Evolutionary conservation across 2,329 filamentous ascomycete genomes (phyloP).

Genomic region (Colletotrichum eremochloae): DNA sequence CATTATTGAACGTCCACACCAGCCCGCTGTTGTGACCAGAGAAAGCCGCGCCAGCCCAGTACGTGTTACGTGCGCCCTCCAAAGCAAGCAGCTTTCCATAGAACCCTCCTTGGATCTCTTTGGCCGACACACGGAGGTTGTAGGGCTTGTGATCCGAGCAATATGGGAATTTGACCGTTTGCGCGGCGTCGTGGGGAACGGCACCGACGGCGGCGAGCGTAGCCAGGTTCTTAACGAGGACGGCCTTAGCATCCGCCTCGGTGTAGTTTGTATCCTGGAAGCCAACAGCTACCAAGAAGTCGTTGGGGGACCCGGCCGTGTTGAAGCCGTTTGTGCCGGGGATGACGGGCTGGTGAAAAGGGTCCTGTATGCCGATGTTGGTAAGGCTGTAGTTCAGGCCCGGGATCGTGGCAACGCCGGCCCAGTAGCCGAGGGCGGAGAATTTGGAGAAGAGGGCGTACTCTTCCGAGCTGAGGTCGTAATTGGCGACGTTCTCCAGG

Average conservation of each 20-base stretch:
- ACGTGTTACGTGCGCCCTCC: slow-evolving; percentile 53
- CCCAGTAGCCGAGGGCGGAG: slow-evolving; percentile 50
- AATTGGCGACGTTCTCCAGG: slow-evolving; percentile 48
- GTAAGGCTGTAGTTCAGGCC: slow-evolving; percentile 44
- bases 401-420: slow-evolving; percentile 49
- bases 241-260: slow-evolving; percentile 37
- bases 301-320: slow-evolving; percentile 28
- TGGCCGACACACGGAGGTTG: slow-evolving; percentile 46
- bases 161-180: slow-evolving; percentile 33
- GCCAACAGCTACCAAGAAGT: slow-evolving; percentile 42
- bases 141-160: slow-evolving; percentile 50
- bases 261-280: slow-evolving; percentile 36
- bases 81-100: slow-evolving; percentile 51
- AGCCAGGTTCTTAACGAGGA: slow-evolving; percentile 37
- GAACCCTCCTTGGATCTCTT: slow-evolving; percentile 51
- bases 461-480: slow-evolving; percentile 51
- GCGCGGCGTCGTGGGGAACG: slow-evolving; percentile 28
- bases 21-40: slow-evolving; percentile 34
- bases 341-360: slow-evolving; percentile 41
- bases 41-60: slow-evolving; percentile 52
- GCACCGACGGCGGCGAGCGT: slow-evolving; percentile 28
- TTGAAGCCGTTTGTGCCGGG: slow-evolving; percentile 44
- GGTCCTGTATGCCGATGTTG: slow-evolving; percentile 43
- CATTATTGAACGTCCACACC: slow-evolving; percentile 33
- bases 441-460: slow-evolving; percentile 52